A percentile compares a stretch with the other conserved stretches of the same genome.
These are phyloP conservation scores for Colletotrichum lini DNA, from an alignment of 2,329 filamentous ascomycete genomes.

Conservation along the genomic window DNA sequence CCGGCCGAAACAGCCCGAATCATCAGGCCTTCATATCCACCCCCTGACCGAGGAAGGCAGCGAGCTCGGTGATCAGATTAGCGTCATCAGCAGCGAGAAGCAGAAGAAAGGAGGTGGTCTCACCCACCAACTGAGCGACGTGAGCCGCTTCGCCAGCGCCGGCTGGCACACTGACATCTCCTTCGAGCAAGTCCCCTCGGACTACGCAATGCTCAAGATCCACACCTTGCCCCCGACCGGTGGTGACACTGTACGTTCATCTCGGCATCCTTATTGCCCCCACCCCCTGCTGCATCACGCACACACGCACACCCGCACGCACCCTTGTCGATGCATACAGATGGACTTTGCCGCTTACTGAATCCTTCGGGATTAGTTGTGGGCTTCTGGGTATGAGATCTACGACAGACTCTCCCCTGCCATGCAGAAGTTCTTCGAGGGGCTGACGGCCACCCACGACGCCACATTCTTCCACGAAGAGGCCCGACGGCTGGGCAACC, in stretches of 20 bases:
- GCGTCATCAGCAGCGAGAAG: slow-evolving; percentile 69
- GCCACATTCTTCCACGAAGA: slow-evolving; percentile 66
- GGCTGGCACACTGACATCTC: slow-evolving; percentile 55
- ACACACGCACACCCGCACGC: too few species aligned
- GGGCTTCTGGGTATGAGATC: slow-evolving; percentile 66
- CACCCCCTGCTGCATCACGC: neutral
- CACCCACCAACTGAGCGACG: slow-evolving; percentile 65
- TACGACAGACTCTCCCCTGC: slow-evolving; percentile 68
- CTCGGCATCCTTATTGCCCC: neutral
- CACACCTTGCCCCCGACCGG: slow-evolving; percentile 60
- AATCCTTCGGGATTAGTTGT: slow-evolving; percentile 55
- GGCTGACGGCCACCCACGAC: slow-evolving; percentile 64
- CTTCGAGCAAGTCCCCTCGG: slow-evolving; percentile 61
- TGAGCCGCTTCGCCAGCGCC: slow-evolving; percentile 61
- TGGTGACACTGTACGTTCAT: slow-evolving; percentile 53
- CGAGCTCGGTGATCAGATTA: slow-evolving; percentile 69
- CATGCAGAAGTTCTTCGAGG: slow-evolving; percentile 62
- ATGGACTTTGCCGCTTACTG: slow-evolving; percentile 8
- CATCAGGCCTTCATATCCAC: slow-evolving; percentile 68
- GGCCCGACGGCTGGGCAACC: slow-evolving; percentile 62
- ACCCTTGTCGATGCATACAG: slow-evolving; percentile 9
- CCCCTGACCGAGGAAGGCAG: slow-evolving; percentile 67
- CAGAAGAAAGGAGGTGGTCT: slow-evolving; percentile 68
- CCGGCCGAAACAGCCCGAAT: slow-evolving; percentile 53
- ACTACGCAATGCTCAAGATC: slow-evolving; percentile 64